phyloP scores from a whole-genome alignment of 441 rosid genomes.

The Codiaeum variegatum region DNA sequence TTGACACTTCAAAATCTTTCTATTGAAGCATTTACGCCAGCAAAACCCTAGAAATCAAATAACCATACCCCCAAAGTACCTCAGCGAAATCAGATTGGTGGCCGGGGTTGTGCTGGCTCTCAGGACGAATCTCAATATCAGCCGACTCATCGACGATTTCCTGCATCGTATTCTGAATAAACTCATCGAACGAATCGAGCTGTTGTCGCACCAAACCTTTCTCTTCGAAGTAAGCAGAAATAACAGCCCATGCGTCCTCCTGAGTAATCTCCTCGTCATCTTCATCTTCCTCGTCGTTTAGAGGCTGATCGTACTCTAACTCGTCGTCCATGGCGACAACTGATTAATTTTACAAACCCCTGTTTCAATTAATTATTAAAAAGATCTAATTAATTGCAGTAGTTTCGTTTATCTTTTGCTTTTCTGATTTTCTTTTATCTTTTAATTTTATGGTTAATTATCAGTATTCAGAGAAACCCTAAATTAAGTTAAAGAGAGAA shows the following conservation, averaged over 20 bases:
- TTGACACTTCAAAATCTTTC: background rate
- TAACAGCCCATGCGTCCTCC: conserved; percentile 94
- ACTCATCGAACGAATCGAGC: conserved; percentile 94
- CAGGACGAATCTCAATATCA: conserved; percentile 90
- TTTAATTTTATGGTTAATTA: background rate
- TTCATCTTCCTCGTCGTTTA: conserved; percentile 32
- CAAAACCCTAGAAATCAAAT: background rate
- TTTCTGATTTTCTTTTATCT: too few relatives aligned
- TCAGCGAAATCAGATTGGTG: conserved; percentile 85
- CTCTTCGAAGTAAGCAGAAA: conserved; percentile 92
- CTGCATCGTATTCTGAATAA: conserved; percentile 95
- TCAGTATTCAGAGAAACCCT: conserved; percentile 5
- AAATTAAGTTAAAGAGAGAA: background rate
- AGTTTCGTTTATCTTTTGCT: too few relatives aligned
- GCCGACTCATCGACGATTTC: conserved; percentile 87
- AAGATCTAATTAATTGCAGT: too few relatives aligned
- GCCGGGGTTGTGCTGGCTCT: conserved; percentile 95
- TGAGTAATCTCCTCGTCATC: conserved; percentile 79
- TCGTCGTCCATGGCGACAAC: background rate
- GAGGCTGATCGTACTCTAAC: conserved; percentile 47
- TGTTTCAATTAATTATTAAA: background rate
- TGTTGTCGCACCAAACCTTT: conserved; percentile 93
- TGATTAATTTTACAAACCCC: background rate
- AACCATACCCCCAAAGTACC: conserved; percentile 34
- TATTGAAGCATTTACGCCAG: background rate